A percentile compares a stretch with the other conserved stretches of the same genome.
These are phyloP conservation scores for Rhynchosporium graminicola DNA, from an alignment of 2,329 filamentous ascomycete genomes.

Conservation along the genomic window DNA sequence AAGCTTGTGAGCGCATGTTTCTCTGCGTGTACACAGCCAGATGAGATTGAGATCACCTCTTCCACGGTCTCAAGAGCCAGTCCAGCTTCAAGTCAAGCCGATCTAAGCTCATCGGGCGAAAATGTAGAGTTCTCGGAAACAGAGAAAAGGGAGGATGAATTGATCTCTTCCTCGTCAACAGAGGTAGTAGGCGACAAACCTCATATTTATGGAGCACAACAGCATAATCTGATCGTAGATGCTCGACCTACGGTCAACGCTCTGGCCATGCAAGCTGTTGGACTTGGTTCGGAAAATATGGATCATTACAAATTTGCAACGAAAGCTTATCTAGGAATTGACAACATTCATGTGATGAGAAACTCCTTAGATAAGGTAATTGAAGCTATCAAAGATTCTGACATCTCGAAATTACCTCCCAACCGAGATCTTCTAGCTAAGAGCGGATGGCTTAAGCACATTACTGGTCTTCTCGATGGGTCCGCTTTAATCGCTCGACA, in stretches of 20 bases:
- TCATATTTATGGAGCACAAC: conserved; percentile 85
- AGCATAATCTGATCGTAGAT: conserved; percentile 93
- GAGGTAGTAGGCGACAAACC: conserved; percentile 55
- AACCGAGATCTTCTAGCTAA: conserved; percentile 78
- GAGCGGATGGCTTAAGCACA: conserved; percentile 91
- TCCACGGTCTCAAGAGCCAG: conserved; percentile 41
- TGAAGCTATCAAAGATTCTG: conserved; percentile 88
- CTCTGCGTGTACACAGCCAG: conserved; percentile 53
- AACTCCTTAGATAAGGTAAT: conserved; percentile 85
- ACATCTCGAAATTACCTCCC: conserved; percentile 79
- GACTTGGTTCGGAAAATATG: conserved; percentile 96
- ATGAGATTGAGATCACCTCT: conserved; percentile 34
- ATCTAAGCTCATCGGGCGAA: conserved; percentile 42
- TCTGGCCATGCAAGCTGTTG: conserved; percentile 88
- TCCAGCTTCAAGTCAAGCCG: conserved; percentile 53
- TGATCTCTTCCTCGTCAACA: conserved; percentile 54
- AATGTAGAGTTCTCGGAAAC: conserved; percentile 59
- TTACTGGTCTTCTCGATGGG: conserved; percentile 79
- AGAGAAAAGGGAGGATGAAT: conserved; percentile 69
- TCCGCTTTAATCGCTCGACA: conserved; percentile 82
- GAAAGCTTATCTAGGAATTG: conserved; percentile 92
- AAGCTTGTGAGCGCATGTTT: conserved; percentile 92
- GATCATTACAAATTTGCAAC: conserved; percentile 91
- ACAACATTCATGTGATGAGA: conserved; percentile 98
- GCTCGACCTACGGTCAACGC: conserved; percentile 93